phyloP scores from a whole-genome alignment of 371 early-diverging fungal species.

The Massospora cicadina region DNA sequence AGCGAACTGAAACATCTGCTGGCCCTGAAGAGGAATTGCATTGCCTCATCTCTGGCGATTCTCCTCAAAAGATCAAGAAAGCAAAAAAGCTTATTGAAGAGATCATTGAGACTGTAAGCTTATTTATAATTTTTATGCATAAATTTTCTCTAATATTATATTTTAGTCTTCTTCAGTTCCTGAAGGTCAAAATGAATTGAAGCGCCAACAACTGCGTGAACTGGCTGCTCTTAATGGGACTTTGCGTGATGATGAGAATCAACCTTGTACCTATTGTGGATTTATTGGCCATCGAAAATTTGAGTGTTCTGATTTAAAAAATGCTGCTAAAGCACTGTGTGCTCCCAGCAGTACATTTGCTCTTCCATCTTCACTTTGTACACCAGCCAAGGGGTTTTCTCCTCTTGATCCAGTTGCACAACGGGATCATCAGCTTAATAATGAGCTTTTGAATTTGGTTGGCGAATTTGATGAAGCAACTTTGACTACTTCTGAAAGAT shows the following conservation, averaged over 20 bases:
- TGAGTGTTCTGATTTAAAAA: conserved; percentile 81
- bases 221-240: conserved; percentile 92
- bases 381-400: conserved; percentile 6
- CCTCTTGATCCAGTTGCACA: conserved; percentile 39
- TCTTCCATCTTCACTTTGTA: conserved; percentile 6
- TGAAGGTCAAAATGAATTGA: conserved; percentile 86
- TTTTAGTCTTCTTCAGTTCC: conserved; percentile 70
- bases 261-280: conserved; percentile 88
- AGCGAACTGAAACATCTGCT: conserved; percentile 43
- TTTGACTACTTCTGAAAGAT: neutral
- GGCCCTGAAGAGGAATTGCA: conserved; percentile 91
- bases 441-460: conserved; percentile 78
- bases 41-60: conserved; percentile 76
- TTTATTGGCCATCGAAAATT: conserved; percentile 73
- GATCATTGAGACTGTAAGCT: conserved; percentile 75
- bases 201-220: conserved; percentile 83
- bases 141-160: conserved; percentile 5
- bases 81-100: conserved; percentile 75
- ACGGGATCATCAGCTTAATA: conserved; percentile 67
- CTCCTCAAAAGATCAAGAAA: conserved; percentile 69
- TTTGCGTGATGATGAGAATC: conserved; percentile 84
- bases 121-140: neutral
- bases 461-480: conserved; percentile 55
- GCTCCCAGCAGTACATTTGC: conserved; percentile 55
- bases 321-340: conserved; percentile 53